Base-by-base conservation (phyloP, 208 protist genomes). In the Naegleria gruberi region DNA sequence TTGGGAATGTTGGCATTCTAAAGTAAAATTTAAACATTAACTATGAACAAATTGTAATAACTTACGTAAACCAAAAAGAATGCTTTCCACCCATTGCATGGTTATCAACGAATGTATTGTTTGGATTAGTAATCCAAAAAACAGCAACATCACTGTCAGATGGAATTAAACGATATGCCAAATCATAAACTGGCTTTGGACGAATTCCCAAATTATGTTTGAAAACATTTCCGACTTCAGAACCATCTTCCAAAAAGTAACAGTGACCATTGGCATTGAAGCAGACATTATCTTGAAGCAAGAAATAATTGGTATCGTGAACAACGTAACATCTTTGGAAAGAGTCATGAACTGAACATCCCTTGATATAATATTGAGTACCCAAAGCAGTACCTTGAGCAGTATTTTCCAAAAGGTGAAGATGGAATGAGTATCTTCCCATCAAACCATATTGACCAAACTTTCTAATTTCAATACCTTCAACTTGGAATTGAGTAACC, bases 181-280 rank as follows among this genome's bases (percentile, higher is more conserved):
- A 15, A 26, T 42, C 74, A n/a, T 1, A 1, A 42, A 82, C 37
- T 26, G 37, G 37, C 8, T 34, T 47, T 15, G n/a, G 7, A 17
- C n/a, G 12, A 46, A 46, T 46, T 15, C 37, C 82, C 37, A 85
- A 47, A 37, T 85, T 85, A 17, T 44, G 2, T n/a, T 10, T 46
- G 4, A 85, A 47, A n/a, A 34, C 42, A 34, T 44, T 46, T 30
- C 42, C 42, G 1, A 85, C 23, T 34, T 85, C 82, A 44, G 37
- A 47, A 44, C 82, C 82, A 85, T 85, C 82, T 85, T 85, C 82
- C 10, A 85, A 47, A 46, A 85, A 85, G 42, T 47, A 47, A 15
- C 12, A 1, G 47, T 46, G 37, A 10, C 82, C 37, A 40, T 23
- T 10, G 4, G n/a, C 23, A 46, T 85, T 19, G 30, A 40, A 85